Percentiles rank a stretch among this genome's conserved stretches.
These are phyloP conservation scores for Beta lomatogona DNA, from an alignment of 179 eudicot genomes.

Conservation along the genomic window DNA sequence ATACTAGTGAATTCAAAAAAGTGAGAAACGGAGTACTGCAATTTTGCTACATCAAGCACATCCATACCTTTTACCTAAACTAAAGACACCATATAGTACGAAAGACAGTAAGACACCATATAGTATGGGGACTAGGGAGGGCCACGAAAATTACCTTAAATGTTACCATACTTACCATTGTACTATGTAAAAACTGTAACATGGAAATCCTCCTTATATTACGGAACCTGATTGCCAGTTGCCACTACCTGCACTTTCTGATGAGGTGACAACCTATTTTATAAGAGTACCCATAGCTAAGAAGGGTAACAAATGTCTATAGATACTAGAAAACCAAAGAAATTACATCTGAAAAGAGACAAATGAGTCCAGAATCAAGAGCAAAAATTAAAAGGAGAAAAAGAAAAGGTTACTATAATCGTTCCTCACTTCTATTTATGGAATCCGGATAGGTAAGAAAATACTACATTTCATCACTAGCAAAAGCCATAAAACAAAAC, in stretches of 20 bases:
- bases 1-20: neutral
- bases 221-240: constrained; percentile 5
- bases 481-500: neutral
- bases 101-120: neutral
- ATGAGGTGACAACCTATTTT: neutral
- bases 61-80: neutral
- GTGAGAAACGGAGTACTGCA: neutral
- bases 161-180: too few species aligned
- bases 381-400: neutral
- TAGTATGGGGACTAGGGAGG: neutral
- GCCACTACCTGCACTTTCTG: neutral
- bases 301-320: neutral
- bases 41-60: neutral
- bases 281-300: neutral
- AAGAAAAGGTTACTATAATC: neutral
- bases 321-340: neutral
- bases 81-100: neutral
- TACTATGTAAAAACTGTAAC: neutral
- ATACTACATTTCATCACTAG: neutral
- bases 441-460: neutral
- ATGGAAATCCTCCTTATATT: neutral
- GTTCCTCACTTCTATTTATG: neutral
- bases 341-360: neutral
- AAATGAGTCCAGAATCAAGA: neutral
- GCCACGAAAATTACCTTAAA: neutral